Evolutionary conservation across 768 basidiomycete species (phyloP), one percentile per base, ranked within the genome.

Genomic region (Macrolepiota fuliginosa): DNA sequence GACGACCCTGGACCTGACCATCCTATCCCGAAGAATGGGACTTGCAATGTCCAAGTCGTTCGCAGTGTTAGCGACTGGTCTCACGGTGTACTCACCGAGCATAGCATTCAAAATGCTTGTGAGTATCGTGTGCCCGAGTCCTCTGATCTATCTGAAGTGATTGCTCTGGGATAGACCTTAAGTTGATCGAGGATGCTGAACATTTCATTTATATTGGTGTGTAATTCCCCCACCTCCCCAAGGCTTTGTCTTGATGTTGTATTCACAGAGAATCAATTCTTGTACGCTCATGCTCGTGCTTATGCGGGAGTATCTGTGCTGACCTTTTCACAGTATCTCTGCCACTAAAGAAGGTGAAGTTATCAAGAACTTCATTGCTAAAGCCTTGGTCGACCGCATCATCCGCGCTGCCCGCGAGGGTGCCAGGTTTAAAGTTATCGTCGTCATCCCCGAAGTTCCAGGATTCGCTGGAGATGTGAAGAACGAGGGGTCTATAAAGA

Each of bases 91-190:
- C 78, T 96, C 65, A 89, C 85, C 3, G 96, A 98, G 73, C 84
- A 86, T 62, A 94, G 92, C 72, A 94, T 98, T 62, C 96, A 97
- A 75, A 90, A 94, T 66, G 96, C 96, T 51, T 94, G 92, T 92
- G 68, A 71, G 90, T 83, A 2, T 52, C 36, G 4, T 50, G 32
- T 40, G 35, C 11, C 24, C 51, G 55, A 45, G 54, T n/a, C 45
- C 57, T 61, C 36, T 35, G 19, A 22, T 29, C 7, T 27, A 25
- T 36, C 17, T 62, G 50, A 49, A 24, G 11, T 42, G 25, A 58
- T 32, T 37, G 1, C 24, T 1, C n/a, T 17, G 42, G 42, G 39
- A 51, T 66, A 90, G 92, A 95, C 70, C 81, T 85, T 47, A 79
- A 92, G 66, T 66, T 96, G 64, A 99, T 99, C 69, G 73, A 80